These are phyloP conservation scores for Nicotiana paniculata DNA, from an alignment of 257 asterid genomes.

Conservation along the genomic window DNA sequence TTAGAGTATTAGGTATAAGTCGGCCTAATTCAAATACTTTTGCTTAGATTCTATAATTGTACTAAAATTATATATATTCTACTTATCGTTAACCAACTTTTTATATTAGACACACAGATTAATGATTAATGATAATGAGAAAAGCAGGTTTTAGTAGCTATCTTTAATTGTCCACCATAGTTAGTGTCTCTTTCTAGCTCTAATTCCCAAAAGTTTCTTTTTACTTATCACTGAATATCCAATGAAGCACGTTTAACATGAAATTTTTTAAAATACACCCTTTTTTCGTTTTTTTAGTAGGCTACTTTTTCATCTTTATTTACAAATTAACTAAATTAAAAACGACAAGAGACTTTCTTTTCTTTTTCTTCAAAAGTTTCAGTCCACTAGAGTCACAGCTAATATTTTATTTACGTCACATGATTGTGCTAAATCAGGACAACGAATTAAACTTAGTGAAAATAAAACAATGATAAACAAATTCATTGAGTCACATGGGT, in stretches of 20 bases:
- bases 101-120: not conserved
- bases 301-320: not conserved
- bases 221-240: no score
- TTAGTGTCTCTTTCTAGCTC: not conserved
- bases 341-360: not conserved
- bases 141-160: not conserved
- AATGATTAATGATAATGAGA: not conserved
- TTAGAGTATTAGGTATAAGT: no score
- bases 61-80: no score
- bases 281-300: not conserved
- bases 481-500: not conserved
- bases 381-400: no score
- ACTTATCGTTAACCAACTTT: not conserved
- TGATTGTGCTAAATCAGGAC: not conserved
- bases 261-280: not conserved
- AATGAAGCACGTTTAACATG: conserved; percentile 2
- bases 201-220: not conserved
- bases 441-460: not conserved
- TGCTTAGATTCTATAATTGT: no score
- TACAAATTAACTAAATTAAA: not conserved
- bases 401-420: not conserved
- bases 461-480: not conserved
- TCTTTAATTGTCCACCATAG: not conserved
- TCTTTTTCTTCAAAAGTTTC: not conserved
- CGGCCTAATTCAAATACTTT: fast-evolving